Base-by-base conservation (phyloP, 1,139 yeast species). In the Suhomyces chickasaworum region DNA sequence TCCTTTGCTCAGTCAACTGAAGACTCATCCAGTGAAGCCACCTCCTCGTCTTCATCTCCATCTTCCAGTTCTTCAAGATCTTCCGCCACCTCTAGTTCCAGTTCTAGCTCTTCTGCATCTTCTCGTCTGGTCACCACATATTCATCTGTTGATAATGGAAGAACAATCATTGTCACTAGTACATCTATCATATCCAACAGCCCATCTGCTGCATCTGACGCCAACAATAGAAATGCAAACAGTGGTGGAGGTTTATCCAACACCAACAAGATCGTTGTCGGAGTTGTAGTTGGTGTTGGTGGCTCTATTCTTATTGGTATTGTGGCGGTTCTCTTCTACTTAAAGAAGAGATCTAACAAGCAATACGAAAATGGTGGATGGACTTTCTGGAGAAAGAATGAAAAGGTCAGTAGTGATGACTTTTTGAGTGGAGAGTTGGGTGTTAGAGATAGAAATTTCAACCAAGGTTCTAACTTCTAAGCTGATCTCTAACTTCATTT, bases 391-490 rank as follows among this genome's bases (percentile, higher is more conserved):
- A 68, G 78, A 58, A 73, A 73, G 64, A 71, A 69, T 48, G 79
- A 73, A 53, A 74, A 75, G 61, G 71, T 70, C 41, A 65, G 65
- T 39, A 65, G 66, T 39, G 78, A 74, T 51, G 95, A 88, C 59
- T 69, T 78, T 42, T 72, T 83, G 46, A 86, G 88, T 17, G 81
- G 84, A 20, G 74, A 72, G 49, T 78, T 88, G 54, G 73, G 89
- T 7, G 75, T 73, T 22, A 66, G 74, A 48, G 71, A 84, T 50
- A 61, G 78, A 50, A 62, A 63, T 47, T 68, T 72, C 44, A 73
- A 76, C 57, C 84, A 64, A 58, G 62, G 75, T 59, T 50, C 87
- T 71, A 53, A 73, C 78, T 48, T 75, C 64, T 61, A 46, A n/a
- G n/a, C n/a, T n/a, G n/a, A n/a, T n/a, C n/a, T n/a, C n/a, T n/a